These are phyloP conservation scores for Salvia rosmarinus DNA, from an alignment of 257 asterid genomes.

Conservation along the genomic window DNA sequence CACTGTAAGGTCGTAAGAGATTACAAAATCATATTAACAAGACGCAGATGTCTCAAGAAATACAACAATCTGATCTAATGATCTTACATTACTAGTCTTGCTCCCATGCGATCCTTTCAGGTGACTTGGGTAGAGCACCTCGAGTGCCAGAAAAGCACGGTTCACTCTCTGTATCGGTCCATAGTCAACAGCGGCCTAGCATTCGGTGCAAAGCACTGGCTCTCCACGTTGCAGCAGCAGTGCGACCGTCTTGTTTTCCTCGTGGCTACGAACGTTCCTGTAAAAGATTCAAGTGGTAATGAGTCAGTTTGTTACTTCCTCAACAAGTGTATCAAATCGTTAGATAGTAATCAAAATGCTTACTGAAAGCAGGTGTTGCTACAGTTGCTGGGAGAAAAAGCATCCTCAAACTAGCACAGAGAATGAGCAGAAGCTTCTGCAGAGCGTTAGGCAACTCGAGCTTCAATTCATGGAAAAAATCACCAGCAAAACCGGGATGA, in stretches of 20 bases:
- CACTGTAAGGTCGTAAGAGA: slow-evolving; percentile 73
- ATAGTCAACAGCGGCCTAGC: slow-evolving; percentile 79
- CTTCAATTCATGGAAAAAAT: slow-evolving; percentile 76
- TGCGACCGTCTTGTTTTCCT: slow-evolving; percentile 72
- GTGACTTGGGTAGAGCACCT: slow-evolving; percentile 94
- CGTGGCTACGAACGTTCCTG: slow-evolving; percentile 84
- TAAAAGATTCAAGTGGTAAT: slow-evolving; percentile 77
- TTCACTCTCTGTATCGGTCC: slow-evolving; percentile 63
- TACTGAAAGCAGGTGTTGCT: slow-evolving; percentile 59
- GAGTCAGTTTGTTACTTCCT: neutral
- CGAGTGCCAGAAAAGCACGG: slow-evolving; percentile 65
- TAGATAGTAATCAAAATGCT: neutral
- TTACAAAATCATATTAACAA: neutral
- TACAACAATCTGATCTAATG: too few relatives aligned
- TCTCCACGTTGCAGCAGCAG: slow-evolving; percentile 75
- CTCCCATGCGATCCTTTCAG: slow-evolving; percentile 38
- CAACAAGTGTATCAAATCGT: neutral
- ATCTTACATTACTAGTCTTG: slow-evolving; percentile 16
- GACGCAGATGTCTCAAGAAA: too few relatives aligned
- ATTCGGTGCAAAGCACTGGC: slow-evolving; percentile 90
- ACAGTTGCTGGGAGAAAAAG: slow-evolving; percentile 89
- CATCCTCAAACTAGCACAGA: slow-evolving; percentile 69
- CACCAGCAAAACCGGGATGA: slow-evolving; percentile 68
- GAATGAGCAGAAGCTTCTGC: slow-evolving; percentile 73
- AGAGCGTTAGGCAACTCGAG: slow-evolving; percentile 76